phyloP scores from a whole-genome alignment of 352 stramenopile genomes.

The Elongisporangium prolatum region DNA sequence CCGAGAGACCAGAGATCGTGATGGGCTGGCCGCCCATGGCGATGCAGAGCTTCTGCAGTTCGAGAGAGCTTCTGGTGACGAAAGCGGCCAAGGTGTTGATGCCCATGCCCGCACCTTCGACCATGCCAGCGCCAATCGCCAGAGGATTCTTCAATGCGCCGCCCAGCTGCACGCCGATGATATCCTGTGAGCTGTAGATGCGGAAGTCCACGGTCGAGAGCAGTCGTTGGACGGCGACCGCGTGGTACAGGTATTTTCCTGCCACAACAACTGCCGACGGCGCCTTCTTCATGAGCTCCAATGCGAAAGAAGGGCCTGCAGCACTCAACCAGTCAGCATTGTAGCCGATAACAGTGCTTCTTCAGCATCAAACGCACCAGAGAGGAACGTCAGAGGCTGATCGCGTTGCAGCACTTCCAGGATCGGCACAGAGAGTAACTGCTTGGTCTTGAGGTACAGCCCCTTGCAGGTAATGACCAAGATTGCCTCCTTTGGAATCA shows the following conservation, averaged over 20 bases:
- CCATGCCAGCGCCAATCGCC: slow-evolving; percentile 96
- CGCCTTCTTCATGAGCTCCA: slow-evolving; percentile 94
- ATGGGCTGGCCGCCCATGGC: slow-evolving; percentile 92
- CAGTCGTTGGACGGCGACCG: slow-evolving; percentile 75
- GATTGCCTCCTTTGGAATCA: slow-evolving; percentile 87
- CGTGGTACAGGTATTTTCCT: slow-evolving; percentile 90
- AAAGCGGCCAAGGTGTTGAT: slow-evolving; percentile 95
- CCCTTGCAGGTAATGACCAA: slow-evolving; percentile 95
- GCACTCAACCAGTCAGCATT: not conserved
- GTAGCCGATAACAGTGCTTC: not conserved
- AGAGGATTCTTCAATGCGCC: slow-evolving; percentile 98
- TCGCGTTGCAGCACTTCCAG: slow-evolving; percentile 87
- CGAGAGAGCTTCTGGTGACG: slow-evolving; percentile 93
- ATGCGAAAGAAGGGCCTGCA: slow-evolving; percentile 89
- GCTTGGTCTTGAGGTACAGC: slow-evolving; percentile 94
- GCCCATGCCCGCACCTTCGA: slow-evolving; percentile 94
- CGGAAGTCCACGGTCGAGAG: slow-evolving; percentile 91
- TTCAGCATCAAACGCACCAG: slow-evolving; percentile 20
- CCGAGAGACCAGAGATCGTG: slow-evolving; percentile 93
- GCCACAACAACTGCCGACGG: slow-evolving; percentile 95
- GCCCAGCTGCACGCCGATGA: slow-evolving; percentile 95
- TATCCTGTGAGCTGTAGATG: slow-evolving; percentile 92
- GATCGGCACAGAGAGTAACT: slow-evolving; percentile 95
- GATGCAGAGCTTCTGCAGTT: slow-evolving; percentile 95
- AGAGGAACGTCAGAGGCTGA: slow-evolving; percentile 94